These are phyloP conservation scores for Suhomyces bokatorum DNA, from an alignment of 1,139 yeast genomes.

Conservation along the genomic window DNA sequence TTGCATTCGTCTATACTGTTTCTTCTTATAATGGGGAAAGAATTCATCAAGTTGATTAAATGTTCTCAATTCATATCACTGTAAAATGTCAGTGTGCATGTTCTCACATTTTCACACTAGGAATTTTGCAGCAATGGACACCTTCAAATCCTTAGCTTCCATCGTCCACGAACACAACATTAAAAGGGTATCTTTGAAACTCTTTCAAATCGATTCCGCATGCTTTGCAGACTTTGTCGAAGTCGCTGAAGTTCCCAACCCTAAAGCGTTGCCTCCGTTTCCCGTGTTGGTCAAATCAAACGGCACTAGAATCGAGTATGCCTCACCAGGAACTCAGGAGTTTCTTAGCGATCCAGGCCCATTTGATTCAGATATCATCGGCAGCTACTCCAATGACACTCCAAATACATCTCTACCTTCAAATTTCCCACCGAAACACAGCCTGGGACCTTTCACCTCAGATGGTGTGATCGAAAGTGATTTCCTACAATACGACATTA, in stretches of 20 bases:
- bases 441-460: neutral
- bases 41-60: no score
- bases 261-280: slow-evolving; percentile 1
- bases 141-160: slow-evolving; percentile 23
- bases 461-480: neutral
- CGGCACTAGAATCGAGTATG: neutral
- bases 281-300: slow-evolving; percentile 11
- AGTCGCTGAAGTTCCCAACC: slow-evolving; percentile 1
- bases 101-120: no score
- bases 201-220: slow-evolving; percentile 20
- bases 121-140: slow-evolving; percentile 19
- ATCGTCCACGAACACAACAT: slow-evolving; percentile 23
- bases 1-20: no score
- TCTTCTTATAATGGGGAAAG: no score
- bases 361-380: neutral
- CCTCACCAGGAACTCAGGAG: neutral
- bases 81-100: no score
- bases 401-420: neutral
- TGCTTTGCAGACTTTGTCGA: slow-evolving; percentile 12
- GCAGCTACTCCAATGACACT: neutral
- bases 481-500: neutral
- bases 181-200: slow-evolving; percentile 19
- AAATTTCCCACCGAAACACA: neutral
- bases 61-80: no score
- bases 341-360: neutral